Evolutionary conservation across 2,329 filamentous ascomycete genomes (phyloP).

Genomic region (Xylariomycetidae sp.): DNA sequence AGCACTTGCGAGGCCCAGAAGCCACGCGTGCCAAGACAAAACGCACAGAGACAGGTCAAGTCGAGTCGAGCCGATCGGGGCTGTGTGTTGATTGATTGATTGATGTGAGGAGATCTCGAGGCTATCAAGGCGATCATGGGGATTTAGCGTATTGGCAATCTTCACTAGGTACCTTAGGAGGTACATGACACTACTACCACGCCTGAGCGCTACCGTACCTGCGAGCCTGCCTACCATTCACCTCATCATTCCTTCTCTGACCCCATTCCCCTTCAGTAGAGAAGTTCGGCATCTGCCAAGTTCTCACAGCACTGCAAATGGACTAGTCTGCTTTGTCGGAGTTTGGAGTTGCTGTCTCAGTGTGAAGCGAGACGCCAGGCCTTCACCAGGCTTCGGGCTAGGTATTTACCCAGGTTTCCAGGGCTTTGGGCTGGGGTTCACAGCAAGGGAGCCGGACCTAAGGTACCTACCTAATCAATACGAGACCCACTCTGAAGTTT

Average conservation of each 20-base stretch:
- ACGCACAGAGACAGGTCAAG: neutral
- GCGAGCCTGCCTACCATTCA: neutral
- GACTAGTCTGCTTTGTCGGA: neutral
- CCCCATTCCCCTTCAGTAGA: too few species aligned
- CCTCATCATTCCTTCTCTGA: neutral
- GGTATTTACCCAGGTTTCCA: too few species aligned
- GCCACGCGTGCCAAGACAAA: neutral
- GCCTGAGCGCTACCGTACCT: neutral
- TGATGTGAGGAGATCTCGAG: too few species aligned
- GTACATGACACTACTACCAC: neutral
- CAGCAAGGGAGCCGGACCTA: neutral
- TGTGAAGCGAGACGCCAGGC: constrained; percentile 3
- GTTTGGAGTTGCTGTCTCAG: neutral
- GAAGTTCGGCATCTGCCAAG: neutral
- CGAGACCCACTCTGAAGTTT: neutral
- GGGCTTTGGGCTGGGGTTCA: too few species aligned
- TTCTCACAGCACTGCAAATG: neutral
- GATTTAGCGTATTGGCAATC: neutral
- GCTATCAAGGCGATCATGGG: too few species aligned
- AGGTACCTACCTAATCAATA: neutral
- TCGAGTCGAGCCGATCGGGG: neutral
- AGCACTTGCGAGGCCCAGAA: neutral
- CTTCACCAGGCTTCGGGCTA: too few species aligned
- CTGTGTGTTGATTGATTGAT: too few species aligned
- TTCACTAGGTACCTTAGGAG: neutral